phyloP scores from a whole-genome alignment of 1,284 basidiomycete species.

The Malassezia nana region DNA sequence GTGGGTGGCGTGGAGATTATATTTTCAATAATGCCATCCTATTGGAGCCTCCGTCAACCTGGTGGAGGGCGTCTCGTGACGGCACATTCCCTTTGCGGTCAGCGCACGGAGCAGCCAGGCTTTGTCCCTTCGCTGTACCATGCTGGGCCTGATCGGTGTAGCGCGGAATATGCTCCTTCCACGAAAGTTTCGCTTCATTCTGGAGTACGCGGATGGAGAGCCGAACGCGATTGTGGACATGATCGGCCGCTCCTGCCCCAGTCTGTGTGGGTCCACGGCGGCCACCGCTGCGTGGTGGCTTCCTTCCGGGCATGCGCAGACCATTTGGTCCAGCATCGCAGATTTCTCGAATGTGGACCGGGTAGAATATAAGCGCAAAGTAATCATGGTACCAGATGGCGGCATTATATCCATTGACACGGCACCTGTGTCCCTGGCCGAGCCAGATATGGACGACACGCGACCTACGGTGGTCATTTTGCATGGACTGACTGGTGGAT shows the following conservation, averaged over 20 bases:
- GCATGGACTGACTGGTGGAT: slow-evolving; percentile 46
- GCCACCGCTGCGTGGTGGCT: slow-evolving; percentile 28
- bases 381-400: slow-evolving; percentile 41
- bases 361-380: slow-evolving; percentile 34
- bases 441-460: slow-evolving; percentile 17
- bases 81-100: neutral
- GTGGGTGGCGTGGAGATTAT: neutral
- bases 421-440: slow-evolving; percentile 20
- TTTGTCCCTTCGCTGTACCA: neutral
- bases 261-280: slow-evolving; percentile 13
- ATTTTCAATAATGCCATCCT: neutral
- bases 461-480: slow-evolving; percentile 36
- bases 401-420: slow-evolving; percentile 41
- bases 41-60: neutral
- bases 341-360: slow-evolving; percentile 30
- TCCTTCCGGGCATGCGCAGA: slow-evolving; percentile 40
- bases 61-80: neutral
- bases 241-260: slow-evolving; percentile 7
- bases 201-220: neutral
- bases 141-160: neutral
- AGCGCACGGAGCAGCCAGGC: neutral
- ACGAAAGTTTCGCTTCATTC: neutral
- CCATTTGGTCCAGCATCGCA: slow-evolving; percentile 34
- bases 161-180: slow-evolving; percentile 6
- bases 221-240: slow-evolving; percentile 1